Evolutionary conservation across 2,329 filamentous ascomycete genomes (phyloP), one percentile per base, ranked within the genome.

Genomic region (Fusarium neocosmosporiellum): DNA sequence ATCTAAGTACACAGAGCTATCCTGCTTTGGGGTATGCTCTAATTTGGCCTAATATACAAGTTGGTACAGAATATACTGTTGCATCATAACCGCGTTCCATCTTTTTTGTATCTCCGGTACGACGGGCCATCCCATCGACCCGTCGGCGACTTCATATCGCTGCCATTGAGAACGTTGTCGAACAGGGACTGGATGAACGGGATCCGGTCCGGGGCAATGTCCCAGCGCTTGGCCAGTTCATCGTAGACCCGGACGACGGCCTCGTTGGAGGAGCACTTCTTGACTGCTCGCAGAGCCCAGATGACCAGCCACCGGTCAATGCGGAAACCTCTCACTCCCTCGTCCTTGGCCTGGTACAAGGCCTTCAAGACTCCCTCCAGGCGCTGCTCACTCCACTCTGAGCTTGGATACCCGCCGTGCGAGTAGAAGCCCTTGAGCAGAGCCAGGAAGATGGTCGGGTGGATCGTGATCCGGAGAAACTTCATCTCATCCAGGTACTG

Each of bases 401-500:
- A 91, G 71, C 91, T 81, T 1, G 71, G 85, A 27, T 85, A 79
- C 29, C 90, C 91, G 13, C 95, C 96, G 78, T 98, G 92, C 3
- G 84, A 81, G 34, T 88, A 86, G 78, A 98, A 99, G 0, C 93
- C 95, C 76, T 94, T 92, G 83, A 98, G 93, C 5, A 98, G 85
- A 9, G 92, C 88, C 39, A 96, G 85, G 77, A 96, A 98, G 27
- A 97, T 88, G 65, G 92, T 88, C 7, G 92, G 93, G 69, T 96
- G 90, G 18, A 96, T 84, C 0, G 90, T 89, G 5, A 97, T 86
- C 4, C 87, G 83, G 73, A 91, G 91, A 39, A 84, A 83, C 64
- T 89, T 89, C 94, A 98, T 98, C 80, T 98, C 96, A 54, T 90
- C 88, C 24, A 99, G 84, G 50, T 94, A 89, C 57, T 90, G 88